Base-by-base conservation (phyloP, 176 grass and related monocot species). In the Poa annua region DNA sequence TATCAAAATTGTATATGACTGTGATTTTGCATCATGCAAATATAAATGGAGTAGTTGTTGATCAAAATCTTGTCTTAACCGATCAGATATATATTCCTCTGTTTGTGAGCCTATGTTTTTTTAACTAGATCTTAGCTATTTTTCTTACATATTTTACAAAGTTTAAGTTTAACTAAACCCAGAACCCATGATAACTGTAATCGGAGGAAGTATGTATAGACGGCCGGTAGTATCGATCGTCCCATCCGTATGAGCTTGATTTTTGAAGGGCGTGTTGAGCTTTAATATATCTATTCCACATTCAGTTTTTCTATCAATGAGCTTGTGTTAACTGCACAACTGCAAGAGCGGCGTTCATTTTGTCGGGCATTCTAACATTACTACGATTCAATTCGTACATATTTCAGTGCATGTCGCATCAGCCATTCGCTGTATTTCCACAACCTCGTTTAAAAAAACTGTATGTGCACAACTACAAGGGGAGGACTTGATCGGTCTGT, bases 381-480 rank as follows among this genome's bases (percentile, higher is more conserved):
- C 15, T 47, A 63, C 7, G 17, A 34, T 62, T 35, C 15, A 45
- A 20, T 17, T 35, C 25, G 26, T 22, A 75, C 8, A 69, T 29
- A 48, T 81, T 85, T 89, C 77, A 69, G 87, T 62, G 82, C 77
- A 41, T 21, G 29, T 41, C 45, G 41, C 66, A 38, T 42, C 4
- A 73, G 55, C 67, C 75, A 35, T 68, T 63, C 21, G 24, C 22
- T 14, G 2, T 32, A 20, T 17, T 8, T 66, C 33, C 51, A 64
- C 9, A 73, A 79, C 75, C 29, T 29, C 29, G 29, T 29, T 29
- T 29, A 29, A 29, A 29, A 29, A 29, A 29, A 29, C 29, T 29
- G 29, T 32, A 20, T 17, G 17, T 66, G 64, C 51, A 64, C 13
- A 73, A 79, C 75, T 74, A 79, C 19, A 35, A 80, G 50, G 59